Percentiles rank a stretch among this genome's conserved stretches.
phyloP scores from a whole-genome alignment of 352 stramenopile species.

The Globisporangium solare region DNA sequence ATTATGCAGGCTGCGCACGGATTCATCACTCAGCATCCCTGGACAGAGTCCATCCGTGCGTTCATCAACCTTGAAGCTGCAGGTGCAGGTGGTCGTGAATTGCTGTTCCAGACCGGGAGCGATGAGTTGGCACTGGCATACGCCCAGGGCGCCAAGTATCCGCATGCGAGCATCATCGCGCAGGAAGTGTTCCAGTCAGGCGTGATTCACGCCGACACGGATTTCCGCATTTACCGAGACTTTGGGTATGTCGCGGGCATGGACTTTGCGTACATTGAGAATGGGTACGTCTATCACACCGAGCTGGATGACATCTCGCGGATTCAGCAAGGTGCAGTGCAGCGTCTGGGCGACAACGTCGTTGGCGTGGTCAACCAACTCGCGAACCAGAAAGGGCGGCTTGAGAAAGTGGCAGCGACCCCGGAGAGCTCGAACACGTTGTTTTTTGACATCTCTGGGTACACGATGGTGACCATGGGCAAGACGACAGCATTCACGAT shows the following conservation, averaged over 20 bases:
- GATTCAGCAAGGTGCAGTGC: conserved; percentile 60
- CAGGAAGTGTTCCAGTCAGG: conserved; percentile 78
- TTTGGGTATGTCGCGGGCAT: conserved; percentile 74
- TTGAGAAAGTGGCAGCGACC: conserved; percentile 57
- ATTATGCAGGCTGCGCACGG: conserved; percentile 76
- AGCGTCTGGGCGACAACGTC: conserved; percentile 72
- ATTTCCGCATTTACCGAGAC: conserved; percentile 71
- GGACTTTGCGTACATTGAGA: conserved; percentile 80
- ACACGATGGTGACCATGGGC: conserved; percentile 59
- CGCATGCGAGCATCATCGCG: conserved; percentile 69
- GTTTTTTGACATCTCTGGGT: conserved; percentile 67
- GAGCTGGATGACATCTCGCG: conserved; percentile 60
- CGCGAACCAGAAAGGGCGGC: conserved; percentile 26
- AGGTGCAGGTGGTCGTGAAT: conserved; percentile 58
- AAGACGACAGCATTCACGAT: conserved; percentile 34
- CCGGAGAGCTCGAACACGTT: conserved; percentile 59
- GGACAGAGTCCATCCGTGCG: conserved; percentile 57
- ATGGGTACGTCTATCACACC: conserved; percentile 82
- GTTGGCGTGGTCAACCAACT: conserved; percentile 55
- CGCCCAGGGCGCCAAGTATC: conserved; percentile 61
- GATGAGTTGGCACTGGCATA: conserved; percentile 73
- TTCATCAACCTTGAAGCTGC: conserved; percentile 81
- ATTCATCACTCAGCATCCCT: conserved; percentile 79
- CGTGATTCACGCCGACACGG: conserved; percentile 64
- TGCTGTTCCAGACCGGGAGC: conserved; percentile 78